phyloP scores from a whole-genome alignment of 2,329 filamentous ascomycete species.

The Colletotrichum sp. region DNA sequence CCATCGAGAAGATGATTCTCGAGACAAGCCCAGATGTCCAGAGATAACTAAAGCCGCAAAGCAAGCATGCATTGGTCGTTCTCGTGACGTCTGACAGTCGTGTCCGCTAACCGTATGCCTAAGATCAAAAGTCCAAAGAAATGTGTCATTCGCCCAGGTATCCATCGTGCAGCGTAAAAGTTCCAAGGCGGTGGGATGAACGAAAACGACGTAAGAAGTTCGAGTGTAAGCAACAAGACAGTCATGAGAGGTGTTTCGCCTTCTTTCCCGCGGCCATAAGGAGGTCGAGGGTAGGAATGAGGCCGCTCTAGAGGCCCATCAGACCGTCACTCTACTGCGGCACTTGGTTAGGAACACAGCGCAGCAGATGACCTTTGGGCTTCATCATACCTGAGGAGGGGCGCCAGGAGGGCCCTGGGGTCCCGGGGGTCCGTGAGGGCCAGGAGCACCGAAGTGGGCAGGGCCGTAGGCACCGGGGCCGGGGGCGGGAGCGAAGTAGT shows the following conservation, averaged over 20 bases:
- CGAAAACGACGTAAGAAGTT: slow-evolving; percentile 10
- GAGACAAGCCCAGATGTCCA: slow-evolving; percentile 18
- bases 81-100: slow-evolving; percentile 22
- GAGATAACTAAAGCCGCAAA: slow-evolving; percentile 13
- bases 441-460: slow-evolving; percentile 53
- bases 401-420: slow-evolving; percentile 42
- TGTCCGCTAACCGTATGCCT: slow-evolving; percentile 23
- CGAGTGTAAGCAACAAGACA: slow-evolving; percentile 10
- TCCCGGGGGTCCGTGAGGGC: slow-evolving; percentile 45
- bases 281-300: neutral
- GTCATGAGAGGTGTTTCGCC: neutral
- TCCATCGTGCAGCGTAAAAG: slow-evolving; percentile 21
- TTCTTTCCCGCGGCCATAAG: neutral
- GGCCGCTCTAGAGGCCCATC: neutral
- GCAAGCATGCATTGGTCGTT: slow-evolving; percentile 20
- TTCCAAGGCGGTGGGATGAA: slow-evolving; percentile 15
- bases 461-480: slow-evolving; percentile 50
- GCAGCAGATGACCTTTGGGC: neutral
- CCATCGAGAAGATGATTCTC: slow-evolving; percentile 14
- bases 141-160: slow-evolving; percentile 21
- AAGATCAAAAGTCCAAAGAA: slow-evolving; percentile 24
- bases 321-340: slow-evolving; percentile 14
- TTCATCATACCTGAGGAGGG: slow-evolving; percentile 26
- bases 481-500: slow-evolving; percentile 48
- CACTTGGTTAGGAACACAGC: neutral